Evolutionary conservation across 345 rosid genomes (phyloP).

Genomic region (Excoecaria cochinchinensis): DNA sequence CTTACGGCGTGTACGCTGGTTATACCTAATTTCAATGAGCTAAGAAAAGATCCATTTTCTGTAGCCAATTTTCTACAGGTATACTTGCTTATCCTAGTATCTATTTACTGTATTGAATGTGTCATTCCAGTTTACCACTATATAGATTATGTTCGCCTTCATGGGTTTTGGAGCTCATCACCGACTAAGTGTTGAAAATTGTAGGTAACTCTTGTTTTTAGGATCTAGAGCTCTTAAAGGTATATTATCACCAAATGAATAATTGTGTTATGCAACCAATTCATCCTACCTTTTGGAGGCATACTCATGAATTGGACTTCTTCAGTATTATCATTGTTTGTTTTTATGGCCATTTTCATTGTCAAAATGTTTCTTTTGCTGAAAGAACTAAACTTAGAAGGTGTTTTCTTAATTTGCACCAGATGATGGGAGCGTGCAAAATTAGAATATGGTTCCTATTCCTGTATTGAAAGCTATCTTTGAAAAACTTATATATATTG

Average conservation of each 20-base stretch:
- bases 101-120: not conserved
- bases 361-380: not conserved
- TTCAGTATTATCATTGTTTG: not conserved
- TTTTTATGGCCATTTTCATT: not conserved
- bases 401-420: not conserved
- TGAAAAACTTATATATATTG: not conserved
- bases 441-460: not conserved
- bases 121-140: not conserved
- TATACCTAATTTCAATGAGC: conserved; percentile 56
- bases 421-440: too few relatives aligned
- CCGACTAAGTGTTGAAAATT: not conserved
- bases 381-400: not conserved
- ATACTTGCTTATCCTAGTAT: conserved; percentile 13
- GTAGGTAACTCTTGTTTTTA: not conserved
- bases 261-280: not conserved
- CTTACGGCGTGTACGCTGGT: conserved; percentile 64
- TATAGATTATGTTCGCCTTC: not conserved
- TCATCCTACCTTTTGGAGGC: too few relatives aligned
- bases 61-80: conserved; percentile 73
- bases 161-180: not conserved
- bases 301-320: too few relatives aligned
- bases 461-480: too few relatives aligned
- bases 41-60: conserved; percentile 48
- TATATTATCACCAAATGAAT: not conserved
- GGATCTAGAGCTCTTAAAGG: not conserved